Conservation (phyloP, 257 asterid species). For the Ocimum tenuiflorum region DNA sequence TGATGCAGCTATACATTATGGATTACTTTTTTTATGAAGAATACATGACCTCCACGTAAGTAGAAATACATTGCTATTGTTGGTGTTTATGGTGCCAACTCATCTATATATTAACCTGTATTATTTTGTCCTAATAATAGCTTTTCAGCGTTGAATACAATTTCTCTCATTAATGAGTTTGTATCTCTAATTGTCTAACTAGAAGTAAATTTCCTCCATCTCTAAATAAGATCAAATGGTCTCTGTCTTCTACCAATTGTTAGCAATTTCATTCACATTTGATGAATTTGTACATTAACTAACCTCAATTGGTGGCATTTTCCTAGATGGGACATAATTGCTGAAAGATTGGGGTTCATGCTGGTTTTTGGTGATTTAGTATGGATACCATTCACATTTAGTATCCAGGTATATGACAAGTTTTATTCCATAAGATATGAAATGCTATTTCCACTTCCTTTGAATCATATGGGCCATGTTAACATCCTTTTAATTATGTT, state of each 20-base stretch:
- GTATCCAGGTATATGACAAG: slow-evolving; percentile 72
- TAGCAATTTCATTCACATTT: slow-evolving; percentile 14
- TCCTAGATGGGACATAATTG: slow-evolving; percentile 94
- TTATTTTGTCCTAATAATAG: neutral
- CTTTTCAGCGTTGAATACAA: neutral
- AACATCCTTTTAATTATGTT: neutral
- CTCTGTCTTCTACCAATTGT: neutral
- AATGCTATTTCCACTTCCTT: neutral
- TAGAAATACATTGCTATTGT: slow-evolving; percentile 11
- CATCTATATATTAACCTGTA: neutral
- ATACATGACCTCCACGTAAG: slow-evolving; percentile 99
- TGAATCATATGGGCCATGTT: neutral
- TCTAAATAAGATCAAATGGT: neutral
- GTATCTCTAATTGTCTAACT: neutral
- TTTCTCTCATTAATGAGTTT: neutral
- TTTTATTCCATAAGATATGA: neutral
- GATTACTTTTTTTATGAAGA: slow-evolving; percentile 90
- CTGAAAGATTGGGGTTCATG: slow-evolving; percentile 97
- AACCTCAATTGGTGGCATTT: slow-evolving; percentile 20
- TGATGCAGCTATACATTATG: slow-evolving; percentile 69
- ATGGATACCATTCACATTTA: slow-evolving; percentile 95
- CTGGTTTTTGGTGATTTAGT: slow-evolving; percentile 95
- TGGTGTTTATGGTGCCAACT: slow-evolving; percentile 8
- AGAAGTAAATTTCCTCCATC: neutral
- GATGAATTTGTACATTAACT: slow-evolving; percentile 11